Conservation (phyloP, 192 early-diverging fungal genomes). For the Funneliformis geosporum region DNA sequence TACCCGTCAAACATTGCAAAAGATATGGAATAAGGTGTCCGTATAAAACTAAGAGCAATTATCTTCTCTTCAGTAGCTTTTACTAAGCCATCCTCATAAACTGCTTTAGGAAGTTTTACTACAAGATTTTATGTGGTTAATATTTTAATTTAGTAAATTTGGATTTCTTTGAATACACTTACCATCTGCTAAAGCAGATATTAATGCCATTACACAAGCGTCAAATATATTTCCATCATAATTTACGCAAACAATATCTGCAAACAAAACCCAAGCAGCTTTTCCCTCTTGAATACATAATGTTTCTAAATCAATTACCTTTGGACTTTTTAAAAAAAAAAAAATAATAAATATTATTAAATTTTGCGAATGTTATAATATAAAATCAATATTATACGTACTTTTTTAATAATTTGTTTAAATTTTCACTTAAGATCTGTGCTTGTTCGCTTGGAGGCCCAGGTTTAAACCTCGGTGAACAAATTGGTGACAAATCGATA, state of each 20-base stretch:
- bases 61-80: slow-evolving; percentile 45
- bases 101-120: slow-evolving; percentile 74
- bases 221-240: slow-evolving; percentile 92
- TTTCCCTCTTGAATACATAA: slow-evolving; percentile 81
- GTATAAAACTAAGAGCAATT: slow-evolving; percentile 50
- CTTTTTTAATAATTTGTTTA: slow-evolving; percentile 68
- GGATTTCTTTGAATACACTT: neutral
- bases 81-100: slow-evolving; percentile 69
- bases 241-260: slow-evolving; percentile 88
- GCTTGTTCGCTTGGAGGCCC: slow-evolving; percentile 84
- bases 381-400: slow-evolving; percentile 23
- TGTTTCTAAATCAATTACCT: slow-evolving; percentile 62
- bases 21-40: slow-evolving; percentile 57
- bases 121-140: slow-evolving; percentile 21
- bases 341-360: neutral
- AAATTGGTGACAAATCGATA: slow-evolving; percentile 89
- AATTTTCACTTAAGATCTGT: slow-evolving; percentile 77
- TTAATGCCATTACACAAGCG: slow-evolving; percentile 76
- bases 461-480: slow-evolving; percentile 78
- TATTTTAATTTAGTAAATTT: neutral
- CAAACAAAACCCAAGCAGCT: slow-evolving; percentile 85
- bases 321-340: slow-evolving; percentile 45
- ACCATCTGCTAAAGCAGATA: slow-evolving; percentile 78
- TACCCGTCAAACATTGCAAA: slow-evolving; percentile 68
- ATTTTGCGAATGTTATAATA: neutral